Conservation (phyloP, 2,329 filamentous ascomycete species). For the Verticillium longisporum region DNA sequence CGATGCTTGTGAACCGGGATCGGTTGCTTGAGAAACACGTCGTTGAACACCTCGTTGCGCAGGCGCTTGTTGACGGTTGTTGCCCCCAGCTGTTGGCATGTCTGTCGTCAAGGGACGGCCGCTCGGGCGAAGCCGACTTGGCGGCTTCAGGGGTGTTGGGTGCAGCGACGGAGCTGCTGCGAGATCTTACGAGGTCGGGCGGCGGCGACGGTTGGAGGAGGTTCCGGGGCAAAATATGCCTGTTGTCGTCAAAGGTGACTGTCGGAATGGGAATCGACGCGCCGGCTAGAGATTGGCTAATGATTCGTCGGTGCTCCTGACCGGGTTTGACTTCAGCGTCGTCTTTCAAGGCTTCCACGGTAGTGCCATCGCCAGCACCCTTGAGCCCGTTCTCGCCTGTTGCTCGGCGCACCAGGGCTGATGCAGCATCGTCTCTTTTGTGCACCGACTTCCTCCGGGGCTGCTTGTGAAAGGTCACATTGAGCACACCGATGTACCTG, state of each 20-base stretch:
- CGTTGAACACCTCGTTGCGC: conserved; percentile 85
- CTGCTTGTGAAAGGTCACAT: conserved; percentile 88
- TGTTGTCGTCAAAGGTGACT: conserved; percentile 89
- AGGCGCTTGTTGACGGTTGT: conserved; percentile 85
- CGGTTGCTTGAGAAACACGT: conserved; percentile 80
- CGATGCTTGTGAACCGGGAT: conserved; percentile 76
- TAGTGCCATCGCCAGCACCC: neutral
- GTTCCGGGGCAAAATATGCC: conserved; percentile 83
- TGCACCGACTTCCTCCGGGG: conserved; percentile 55
- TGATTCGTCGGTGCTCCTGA: conserved; percentile 31
- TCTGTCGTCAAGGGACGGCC: conserved; percentile 45
- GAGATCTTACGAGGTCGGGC: conserved; percentile 20
- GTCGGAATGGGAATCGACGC: conserved; percentile 66
- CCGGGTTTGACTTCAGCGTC: conserved; percentile 2
- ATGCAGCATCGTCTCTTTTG: conserved; percentile 39
- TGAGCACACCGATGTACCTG: conserved; percentile 94
- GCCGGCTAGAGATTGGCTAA: conserved; percentile 71
- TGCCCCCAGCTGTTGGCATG: conserved; percentile 71
- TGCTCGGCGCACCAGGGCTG: conserved; percentile 5
- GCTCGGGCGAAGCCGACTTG: conserved; percentile 7
- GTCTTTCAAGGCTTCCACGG: neutral
- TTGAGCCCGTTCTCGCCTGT: conserved; percentile 7
- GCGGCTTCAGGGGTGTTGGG: conserved; percentile 6
- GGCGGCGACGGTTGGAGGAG: conserved; percentile 59
- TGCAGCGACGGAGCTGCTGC: conserved; percentile 26